Evolutionary conservation across 2,329 filamentous ascomycete genomes (phyloP), one percentile per base, ranked within the genome.

Genomic region (Pezicula carpinea): DNA sequence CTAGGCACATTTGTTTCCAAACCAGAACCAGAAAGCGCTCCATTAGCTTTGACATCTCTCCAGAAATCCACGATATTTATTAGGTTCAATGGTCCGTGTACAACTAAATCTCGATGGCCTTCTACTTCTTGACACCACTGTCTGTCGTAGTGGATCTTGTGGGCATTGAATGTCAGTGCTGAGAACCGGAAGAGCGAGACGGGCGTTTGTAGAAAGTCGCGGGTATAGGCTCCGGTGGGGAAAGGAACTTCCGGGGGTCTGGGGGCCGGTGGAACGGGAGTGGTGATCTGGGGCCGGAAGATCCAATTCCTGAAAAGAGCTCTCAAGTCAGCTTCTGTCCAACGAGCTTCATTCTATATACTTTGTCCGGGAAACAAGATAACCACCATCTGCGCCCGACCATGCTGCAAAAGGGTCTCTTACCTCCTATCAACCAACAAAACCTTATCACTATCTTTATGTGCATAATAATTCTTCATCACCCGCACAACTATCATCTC

Each of bases 111-210:
- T 0, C 77, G 76, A 56, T 92, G 86, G 1, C 81, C 80, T 63
- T 55, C 3, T 69, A 70, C 11, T 69, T 54, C 6, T 63, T 36
- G 17, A 59, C 58, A 6, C 35, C 51, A 6, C 39, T 48, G 5
- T 45, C 45, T 93, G 88, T 90, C 86, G 56, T 91, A 82, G 65
- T 93, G 89, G 46, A 93, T 92, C 53, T 79, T 82, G 64, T 93
- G 89, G 0, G 82, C 86, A 60, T 93, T 95, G 70, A 89, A 89
- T 0, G 87, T 92, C 35, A 95, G 70, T 0, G 87, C 87, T 1
- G 84, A 89, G 70, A 89, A 93, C 21, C 87, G 80, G 66, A 92
- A 92, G 1, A 95, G 8, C 42, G 48, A 6, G 55, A 45, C 35
- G 43, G 46, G 39, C 47, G 51, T 3, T 56, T 61, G n/a, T 62